These are phyloP conservation scores for Aspergillus cavernicola DNA, from an alignment of 495 filamentous ascomycete genomes.

Conservation along the genomic window DNA sequence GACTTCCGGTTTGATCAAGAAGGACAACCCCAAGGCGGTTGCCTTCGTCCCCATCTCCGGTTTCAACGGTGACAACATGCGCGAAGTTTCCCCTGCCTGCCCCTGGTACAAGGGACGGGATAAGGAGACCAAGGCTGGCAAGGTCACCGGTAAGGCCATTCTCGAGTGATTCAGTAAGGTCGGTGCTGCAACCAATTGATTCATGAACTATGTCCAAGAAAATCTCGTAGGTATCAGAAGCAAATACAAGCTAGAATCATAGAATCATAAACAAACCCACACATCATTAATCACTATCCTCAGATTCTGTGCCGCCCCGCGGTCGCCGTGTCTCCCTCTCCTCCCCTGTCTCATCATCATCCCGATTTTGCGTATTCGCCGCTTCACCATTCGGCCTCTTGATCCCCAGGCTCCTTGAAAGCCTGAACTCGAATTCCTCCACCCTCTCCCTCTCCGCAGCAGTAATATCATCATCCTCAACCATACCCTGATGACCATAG, in stretches of 20 bases:
- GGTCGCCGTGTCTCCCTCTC: conserved; percentile 10
- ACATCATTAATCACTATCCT: conserved; percentile 22
- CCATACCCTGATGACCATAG: conserved; percentile 40
- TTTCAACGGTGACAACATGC: conserved; percentile 99
- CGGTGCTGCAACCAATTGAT: no score
- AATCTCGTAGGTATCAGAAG: no score
- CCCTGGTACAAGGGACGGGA: conserved; percentile 99
- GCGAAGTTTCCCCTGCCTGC: conserved; percentile 86
- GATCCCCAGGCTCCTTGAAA: conserved; percentile 32
- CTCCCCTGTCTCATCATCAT: conserved; percentile 14
- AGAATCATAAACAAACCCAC: background rate
- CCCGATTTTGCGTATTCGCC: conserved; percentile 12
- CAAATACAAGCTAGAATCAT: no score
- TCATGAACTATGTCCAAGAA: no score
- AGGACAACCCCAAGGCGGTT: conserved; percentile 99
- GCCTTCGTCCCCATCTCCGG: conserved; percentile 99
- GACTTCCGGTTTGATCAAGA: conserved; percentile 99
- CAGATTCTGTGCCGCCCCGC: conserved; percentile 25
- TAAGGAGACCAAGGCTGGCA: conserved; percentile 94
- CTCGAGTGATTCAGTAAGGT: background rate
- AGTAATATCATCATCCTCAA: conserved; percentile 42
- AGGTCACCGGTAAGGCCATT: conserved; percentile 86
- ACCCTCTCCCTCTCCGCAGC: conserved; percentile 29
- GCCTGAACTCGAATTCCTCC: conserved; percentile 30
- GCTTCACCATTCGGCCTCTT: conserved; percentile 10